phyloP scores from a whole-genome alignment of 2,329 filamentous ascomycete species.

The Cordyceps pruinosa region DNA sequence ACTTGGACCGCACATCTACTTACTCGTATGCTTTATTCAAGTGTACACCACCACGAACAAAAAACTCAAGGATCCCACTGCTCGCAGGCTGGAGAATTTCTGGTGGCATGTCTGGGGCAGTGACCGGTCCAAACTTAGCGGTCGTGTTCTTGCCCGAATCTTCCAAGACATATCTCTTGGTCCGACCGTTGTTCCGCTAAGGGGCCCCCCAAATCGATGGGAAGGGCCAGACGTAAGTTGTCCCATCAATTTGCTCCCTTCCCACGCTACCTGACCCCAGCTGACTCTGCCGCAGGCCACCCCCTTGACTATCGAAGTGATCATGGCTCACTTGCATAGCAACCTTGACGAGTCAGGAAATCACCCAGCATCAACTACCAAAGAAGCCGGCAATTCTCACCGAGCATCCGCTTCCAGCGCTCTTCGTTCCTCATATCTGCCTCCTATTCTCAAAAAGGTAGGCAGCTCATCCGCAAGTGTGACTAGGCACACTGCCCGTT shows the following conservation, averaged over 20 bases:
- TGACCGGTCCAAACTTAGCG: slow-evolving; percentile 45
- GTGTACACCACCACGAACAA: slow-evolving; percentile 56
- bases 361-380: neutral
- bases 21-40: slow-evolving; percentile 22
- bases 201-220: slow-evolving; percentile 46
- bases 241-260: neutral
- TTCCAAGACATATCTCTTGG: slow-evolving; percentile 53
- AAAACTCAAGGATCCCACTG: slow-evolving; percentile 54
- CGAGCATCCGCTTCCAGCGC: slow-evolving; percentile 34
- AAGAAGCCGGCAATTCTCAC: neutral
- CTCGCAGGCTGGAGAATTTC: slow-evolving; percentile 55
- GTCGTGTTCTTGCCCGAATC: slow-evolving; percentile 45
- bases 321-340: slow-evolving; percentile 17
- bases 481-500: slow-evolving; percentile 54
- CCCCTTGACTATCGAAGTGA: slow-evolving; percentile 23
- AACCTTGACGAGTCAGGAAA: slow-evolving; percentile 4
- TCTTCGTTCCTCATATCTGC: slow-evolving; percentile 40
- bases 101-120: slow-evolving; percentile 63
- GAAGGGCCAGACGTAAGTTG: slow-evolving; percentile 41
- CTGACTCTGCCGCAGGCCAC: slow-evolving; percentile 20
- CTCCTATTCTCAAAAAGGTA: slow-evolving; percentile 55
- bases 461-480: slow-evolving; percentile 46
- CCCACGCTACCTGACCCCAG: neutral
- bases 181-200: slow-evolving; percentile 49
- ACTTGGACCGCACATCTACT: neutral